Conservation (phyloP, 768 basidiomycete genomes). For the Inosperma sp. region DNA sequence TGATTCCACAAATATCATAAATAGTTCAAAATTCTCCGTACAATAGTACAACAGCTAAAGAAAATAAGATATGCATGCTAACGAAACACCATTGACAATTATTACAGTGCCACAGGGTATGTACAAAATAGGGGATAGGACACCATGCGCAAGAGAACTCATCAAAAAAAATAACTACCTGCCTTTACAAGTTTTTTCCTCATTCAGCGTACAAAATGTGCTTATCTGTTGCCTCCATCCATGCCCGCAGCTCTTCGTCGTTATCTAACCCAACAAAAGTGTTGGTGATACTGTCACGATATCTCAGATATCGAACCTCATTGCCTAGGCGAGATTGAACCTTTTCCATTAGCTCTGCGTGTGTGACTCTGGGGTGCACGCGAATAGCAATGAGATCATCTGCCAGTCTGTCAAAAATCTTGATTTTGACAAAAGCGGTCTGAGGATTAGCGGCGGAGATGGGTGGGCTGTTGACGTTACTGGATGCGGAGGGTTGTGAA, state of each 20-base stretch:
- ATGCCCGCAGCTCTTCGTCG: slow-evolving; percentile 61
- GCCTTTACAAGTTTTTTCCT: too few species aligned
- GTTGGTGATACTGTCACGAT: slow-evolving; percentile 67
- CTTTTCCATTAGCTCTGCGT: slow-evolving; percentile 85
- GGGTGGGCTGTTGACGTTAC: slow-evolving; percentile 60
- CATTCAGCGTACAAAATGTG: slow-evolving; percentile 79
- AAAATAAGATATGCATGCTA: background rate
- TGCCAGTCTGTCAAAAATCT: slow-evolving; percentile 89
- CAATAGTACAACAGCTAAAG: background rate
- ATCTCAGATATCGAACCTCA: slow-evolving; percentile 63
- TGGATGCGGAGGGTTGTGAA: slow-evolving; percentile 54
- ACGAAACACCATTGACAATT: background rate
- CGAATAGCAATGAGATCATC: slow-evolving; percentile 97
- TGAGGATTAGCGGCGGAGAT: slow-evolving; percentile 77
- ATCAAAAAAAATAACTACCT: background rate
- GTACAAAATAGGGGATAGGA: slow-evolving; percentile 1
- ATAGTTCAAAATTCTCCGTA: too few species aligned
- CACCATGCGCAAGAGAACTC: background rate
- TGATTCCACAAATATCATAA: background rate
- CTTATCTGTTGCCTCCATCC: slow-evolving; percentile 78
- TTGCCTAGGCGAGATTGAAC: slow-evolving; percentile 81
- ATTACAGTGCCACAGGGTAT: slow-evolving; percentile 1
- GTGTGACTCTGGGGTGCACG: slow-evolving; percentile 88
- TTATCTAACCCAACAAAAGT: slow-evolving; percentile 57
- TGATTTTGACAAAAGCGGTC: slow-evolving; percentile 94